Conservation (phyloP, 306 rosid genomes). For the Astragalus membranaceus region DNA sequence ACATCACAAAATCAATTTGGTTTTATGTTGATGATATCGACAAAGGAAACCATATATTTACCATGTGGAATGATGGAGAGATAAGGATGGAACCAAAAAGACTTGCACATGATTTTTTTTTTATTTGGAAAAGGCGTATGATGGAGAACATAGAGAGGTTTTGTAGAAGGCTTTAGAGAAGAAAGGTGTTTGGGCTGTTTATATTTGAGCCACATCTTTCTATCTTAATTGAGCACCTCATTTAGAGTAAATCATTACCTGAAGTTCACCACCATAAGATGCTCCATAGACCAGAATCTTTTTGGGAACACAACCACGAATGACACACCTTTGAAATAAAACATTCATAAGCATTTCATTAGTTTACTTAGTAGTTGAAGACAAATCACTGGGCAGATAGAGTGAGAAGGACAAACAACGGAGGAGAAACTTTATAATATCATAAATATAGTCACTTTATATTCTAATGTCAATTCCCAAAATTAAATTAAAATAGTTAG, state of each 20-base stretch:
- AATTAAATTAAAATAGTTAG: neutral
- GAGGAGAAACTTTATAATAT: neutral
- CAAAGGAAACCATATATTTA: too few species aligned
- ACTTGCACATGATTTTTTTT: too few species aligned
- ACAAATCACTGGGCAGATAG: neutral
- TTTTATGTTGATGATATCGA: too few species aligned
- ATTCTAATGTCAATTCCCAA: neutral
- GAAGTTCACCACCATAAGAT: slow-evolving; percentile 73
- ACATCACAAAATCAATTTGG: too few species aligned
- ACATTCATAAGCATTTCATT: neutral
- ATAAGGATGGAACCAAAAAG: too few species aligned
- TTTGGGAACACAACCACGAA: slow-evolving; percentile 99
- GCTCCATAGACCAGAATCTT: slow-evolving; percentile 97
- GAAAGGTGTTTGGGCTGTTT: too few species aligned
- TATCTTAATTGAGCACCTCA: neutral
- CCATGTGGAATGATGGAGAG: too few species aligned
- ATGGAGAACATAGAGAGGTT: too few species aligned
- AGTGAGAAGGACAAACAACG: neutral
- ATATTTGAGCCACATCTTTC: too few species aligned
- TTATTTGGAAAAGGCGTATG: too few species aligned
- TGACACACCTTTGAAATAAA: slow-evolving; percentile 65
- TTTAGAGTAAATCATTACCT: slow-evolving; percentile 43
- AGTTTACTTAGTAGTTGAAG: neutral
- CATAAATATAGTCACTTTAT: slow-evolving; percentile 2
- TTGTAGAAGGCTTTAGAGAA: too few species aligned